Percentiles rank a stretch among this genome's conserved stretches.
Conservation (phyloP, 495 filamentous ascomycete genomes). For the Neurospora africana region DNA sequence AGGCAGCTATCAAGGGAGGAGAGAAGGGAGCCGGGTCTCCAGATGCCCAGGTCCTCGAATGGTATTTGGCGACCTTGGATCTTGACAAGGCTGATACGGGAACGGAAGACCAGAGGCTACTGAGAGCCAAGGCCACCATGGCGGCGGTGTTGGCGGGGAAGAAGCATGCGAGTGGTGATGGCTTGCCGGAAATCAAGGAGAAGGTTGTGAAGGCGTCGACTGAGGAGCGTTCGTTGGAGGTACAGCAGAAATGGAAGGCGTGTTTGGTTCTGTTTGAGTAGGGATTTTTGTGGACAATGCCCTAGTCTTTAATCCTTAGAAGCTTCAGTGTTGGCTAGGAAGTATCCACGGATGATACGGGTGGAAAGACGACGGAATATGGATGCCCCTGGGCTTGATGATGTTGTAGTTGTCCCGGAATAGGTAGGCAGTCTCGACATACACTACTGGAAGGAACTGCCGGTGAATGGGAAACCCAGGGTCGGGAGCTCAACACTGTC, state of each 20-base stretch:
- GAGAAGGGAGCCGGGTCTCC: background rate
- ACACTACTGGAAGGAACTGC: background rate
- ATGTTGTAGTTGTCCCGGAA: background rate
- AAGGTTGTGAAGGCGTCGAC: slow-evolving; percentile 19
- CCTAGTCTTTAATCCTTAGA: background rate
- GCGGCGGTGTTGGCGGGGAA: slow-evolving; percentile 18
- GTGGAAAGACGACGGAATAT: background rate
- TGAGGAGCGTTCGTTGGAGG: slow-evolving; percentile 33
- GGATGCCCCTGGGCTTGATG: too few relatives aligned
- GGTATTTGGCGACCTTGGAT: slow-evolving; percentile 31
- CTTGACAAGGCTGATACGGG: slow-evolving; percentile 23
- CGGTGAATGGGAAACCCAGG: background rate
- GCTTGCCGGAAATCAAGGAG: slow-evolving; percentile 2
- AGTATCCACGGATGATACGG: background rate
- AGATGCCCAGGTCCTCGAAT: slow-evolving; percentile 11
- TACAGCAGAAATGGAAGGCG: slow-evolving; percentile 28
- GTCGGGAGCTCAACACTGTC: background rate
- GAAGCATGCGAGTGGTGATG: slow-evolving; percentile 2
- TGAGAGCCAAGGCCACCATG: slow-evolving; percentile 25
- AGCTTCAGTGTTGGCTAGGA: background rate
- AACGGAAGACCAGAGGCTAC: slow-evolving; percentile 30
- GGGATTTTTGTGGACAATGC: background rate
- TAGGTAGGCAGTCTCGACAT: background rate
- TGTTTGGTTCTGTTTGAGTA: slow-evolving; percentile 8
- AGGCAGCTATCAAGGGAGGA: slow-evolving; percentile 13